phyloP scores from a whole-genome alignment of 441 rosid genomes.

The Daphne laureola region DNA sequence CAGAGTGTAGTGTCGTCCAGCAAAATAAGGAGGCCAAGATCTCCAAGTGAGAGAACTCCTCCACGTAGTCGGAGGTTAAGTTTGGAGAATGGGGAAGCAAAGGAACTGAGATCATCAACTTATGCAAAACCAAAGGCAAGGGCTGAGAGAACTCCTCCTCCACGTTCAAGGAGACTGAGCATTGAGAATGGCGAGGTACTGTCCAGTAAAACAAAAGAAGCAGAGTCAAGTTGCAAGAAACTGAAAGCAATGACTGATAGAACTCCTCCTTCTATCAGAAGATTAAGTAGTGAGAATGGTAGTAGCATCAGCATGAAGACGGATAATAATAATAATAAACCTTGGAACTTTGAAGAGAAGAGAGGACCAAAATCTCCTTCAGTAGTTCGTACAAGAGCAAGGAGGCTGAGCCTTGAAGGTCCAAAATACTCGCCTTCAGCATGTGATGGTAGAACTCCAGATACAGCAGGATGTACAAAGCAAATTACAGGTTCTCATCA shows the following conservation, averaged over 20 bases:
- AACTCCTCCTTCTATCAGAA: constrained; percentile 39
- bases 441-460: constrained; percentile 26
- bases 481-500: constrained; percentile 39
- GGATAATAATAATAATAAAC: no score
- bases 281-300: constrained; percentile 60
- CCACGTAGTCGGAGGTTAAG: constrained; percentile 25
- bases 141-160: constrained; percentile 38
- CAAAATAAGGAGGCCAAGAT: constrained; percentile 31
- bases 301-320: constrained; percentile 39
- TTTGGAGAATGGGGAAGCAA: constrained; percentile 25
- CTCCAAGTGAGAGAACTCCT: constrained; percentile 39
- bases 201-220: no score
- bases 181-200: constrained; percentile 16
- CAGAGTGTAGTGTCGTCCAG: constrained; percentile 22
- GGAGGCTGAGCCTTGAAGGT: constrained; percentile 66
- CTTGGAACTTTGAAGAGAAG: constrained; percentile 27
- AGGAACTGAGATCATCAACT: constrained; percentile 35
- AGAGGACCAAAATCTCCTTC: constrained; percentile 47
- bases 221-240: not conserved
- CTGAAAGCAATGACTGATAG: constrained; percentile 22
- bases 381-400: constrained; percentile 29
- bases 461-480: constrained; percentile 26
- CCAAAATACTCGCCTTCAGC: no score
- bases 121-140: constrained; percentile 24
- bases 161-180: constrained; percentile 24